These are phyloP conservation scores for Panicum virgatum DNA, from an alignment of 202 grass and related monocot species.

Conservation along the genomic window DNA sequence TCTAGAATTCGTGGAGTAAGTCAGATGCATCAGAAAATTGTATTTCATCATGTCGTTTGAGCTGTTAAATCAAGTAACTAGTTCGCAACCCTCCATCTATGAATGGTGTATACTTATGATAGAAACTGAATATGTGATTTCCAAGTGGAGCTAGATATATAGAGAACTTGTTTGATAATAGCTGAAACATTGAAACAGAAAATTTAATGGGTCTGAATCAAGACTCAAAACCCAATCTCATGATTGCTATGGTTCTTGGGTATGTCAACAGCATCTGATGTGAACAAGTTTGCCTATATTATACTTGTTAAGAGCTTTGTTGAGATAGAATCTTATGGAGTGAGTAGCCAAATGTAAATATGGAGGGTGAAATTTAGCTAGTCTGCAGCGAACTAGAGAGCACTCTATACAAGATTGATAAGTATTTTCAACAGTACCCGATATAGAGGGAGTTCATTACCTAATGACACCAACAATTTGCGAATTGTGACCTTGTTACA, in stretches of 20 bases:
- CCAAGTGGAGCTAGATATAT: background rate
- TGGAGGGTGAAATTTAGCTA: no score
- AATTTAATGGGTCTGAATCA: background rate
- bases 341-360: no score
- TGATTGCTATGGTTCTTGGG: background rate
- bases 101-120: background rate
- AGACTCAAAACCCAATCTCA: background rate
- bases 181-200: background rate
- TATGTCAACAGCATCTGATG: background rate
- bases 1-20: background rate
- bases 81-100: background rate
- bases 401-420: no score
- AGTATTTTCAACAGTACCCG: no score
- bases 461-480: no score
- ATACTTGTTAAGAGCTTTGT: background rate
- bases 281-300: background rate
- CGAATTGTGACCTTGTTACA: no score
- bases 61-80: background rate
- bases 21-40: background rate
- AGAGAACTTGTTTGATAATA: background rate
- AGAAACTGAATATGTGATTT: background rate
- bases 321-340: no score
- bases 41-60: background rate
- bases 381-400: no score
- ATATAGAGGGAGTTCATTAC: no score